Conservation (phyloP, 176 grass and related monocot genomes). For the Hyparrhenia diplandra region DNA sequence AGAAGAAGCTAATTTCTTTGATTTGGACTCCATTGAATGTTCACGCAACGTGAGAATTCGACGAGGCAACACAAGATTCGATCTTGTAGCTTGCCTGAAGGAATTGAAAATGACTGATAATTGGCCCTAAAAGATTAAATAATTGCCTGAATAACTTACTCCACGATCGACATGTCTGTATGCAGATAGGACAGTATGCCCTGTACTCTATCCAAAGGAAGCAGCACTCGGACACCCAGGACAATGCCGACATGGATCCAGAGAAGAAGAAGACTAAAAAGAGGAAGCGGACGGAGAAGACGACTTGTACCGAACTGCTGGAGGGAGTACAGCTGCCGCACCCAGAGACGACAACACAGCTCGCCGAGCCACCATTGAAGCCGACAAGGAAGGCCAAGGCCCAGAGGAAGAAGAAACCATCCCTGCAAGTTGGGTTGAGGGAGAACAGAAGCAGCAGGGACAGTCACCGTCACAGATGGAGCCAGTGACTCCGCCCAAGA, state of each 20-base stretch:
- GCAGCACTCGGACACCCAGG: neutral
- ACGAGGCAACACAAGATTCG: too few relatives aligned
- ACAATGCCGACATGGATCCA: neutral
- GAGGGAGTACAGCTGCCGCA: neutral
- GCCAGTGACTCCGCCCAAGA: neutral
- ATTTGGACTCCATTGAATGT: too few relatives aligned
- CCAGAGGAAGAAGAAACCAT: neutral
- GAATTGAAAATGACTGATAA: too few relatives aligned
- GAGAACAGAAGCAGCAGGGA: neutral
- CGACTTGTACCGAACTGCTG: too few relatives aligned
- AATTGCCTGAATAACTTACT: neutral
- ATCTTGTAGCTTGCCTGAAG: too few relatives aligned
- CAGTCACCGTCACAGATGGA: neutral
- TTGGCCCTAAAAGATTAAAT: too few relatives aligned
- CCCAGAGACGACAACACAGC: neutral
- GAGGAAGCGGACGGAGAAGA: too few relatives aligned
- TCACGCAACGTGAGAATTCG: too few relatives aligned
- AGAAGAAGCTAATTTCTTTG: too few relatives aligned
- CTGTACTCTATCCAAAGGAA: conserved; percentile 31
- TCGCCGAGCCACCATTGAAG: neutral
- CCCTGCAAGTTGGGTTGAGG: neutral
- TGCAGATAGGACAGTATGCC: conserved; percentile 14
- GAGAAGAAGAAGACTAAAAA: neutral
- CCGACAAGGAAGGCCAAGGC: neutral
- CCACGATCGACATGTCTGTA: neutral